Conservation (phyloP, 306 rosid genomes). For the Acacia crassicarpa region DNA sequence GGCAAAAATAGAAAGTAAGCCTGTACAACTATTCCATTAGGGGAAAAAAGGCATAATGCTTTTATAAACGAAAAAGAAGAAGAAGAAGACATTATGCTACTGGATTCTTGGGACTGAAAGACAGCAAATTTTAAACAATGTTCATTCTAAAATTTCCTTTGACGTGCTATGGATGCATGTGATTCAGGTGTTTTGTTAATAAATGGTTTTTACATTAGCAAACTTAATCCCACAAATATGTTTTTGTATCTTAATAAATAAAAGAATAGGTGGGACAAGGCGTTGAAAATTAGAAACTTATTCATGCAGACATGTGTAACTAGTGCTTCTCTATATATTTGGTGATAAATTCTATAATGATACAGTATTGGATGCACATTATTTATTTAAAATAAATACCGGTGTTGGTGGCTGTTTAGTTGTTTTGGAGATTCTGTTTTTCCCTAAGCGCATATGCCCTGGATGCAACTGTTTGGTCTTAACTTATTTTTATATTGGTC, state of each 20-base stretch:
- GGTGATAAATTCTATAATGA: neutral
- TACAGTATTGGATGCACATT: neutral
- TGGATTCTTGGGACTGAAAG: neutral
- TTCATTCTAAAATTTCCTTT: neutral
- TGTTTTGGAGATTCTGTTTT: constrained; percentile 13
- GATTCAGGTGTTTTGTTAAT: constrained; percentile 18
- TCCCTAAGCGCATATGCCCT: neutral
- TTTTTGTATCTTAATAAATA: neutral
- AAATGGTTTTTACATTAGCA: neutral
- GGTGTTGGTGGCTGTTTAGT: neutral
- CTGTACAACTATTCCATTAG: neutral
- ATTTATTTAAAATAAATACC: neutral
- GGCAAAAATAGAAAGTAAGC: neutral
- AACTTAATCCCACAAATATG: neutral
- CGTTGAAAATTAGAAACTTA: neutral
- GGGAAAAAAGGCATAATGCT: neutral
- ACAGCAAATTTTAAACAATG: neutral
- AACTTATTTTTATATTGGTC: neutral
- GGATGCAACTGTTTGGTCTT: neutral
- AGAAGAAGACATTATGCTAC: neutral
- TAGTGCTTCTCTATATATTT: neutral
- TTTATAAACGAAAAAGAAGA: too few relatives aligned
- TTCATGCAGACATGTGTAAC: neutral
- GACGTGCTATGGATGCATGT: neutral
- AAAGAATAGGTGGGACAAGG: neutral